phyloP scores from a whole-genome alignment of 306 rosid genomes.

The Canavalia ensiformis region DNA sequence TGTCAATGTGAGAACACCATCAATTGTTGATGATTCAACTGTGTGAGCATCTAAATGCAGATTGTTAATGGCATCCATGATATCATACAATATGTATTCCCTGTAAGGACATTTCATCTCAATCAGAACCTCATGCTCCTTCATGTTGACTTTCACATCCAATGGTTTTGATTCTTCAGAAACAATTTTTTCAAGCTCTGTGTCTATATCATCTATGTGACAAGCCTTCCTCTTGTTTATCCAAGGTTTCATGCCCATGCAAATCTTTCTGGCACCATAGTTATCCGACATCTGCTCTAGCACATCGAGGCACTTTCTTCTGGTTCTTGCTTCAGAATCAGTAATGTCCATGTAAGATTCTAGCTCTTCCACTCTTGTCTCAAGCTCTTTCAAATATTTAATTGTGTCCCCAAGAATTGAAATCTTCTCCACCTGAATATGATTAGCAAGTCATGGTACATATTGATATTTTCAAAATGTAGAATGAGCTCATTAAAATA shows the following conservation, averaged over 20 bases:
- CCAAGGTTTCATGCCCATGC: slow-evolving; percentile 54
- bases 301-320: slow-evolving; percentile 57
- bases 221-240: slow-evolving; percentile 76
- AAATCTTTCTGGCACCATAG: slow-evolving; percentile 52
- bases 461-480: background rate
- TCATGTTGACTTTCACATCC: slow-evolving; percentile 68
- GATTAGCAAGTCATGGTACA: slow-evolving; percentile 2
- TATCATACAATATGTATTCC: slow-evolving; percentile 74
- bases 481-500: slow-evolving; percentile 25
- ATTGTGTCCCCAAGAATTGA: slow-evolving; percentile 71
- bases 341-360: slow-evolving; percentile 70
- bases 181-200: slow-evolving; percentile 45
- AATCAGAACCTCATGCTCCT: slow-evolving; percentile 70
- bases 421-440: slow-evolving; percentile 67
- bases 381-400: slow-evolving; percentile 77
- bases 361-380: slow-evolving; percentile 77
- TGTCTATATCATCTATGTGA: slow-evolving; percentile 59
- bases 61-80: slow-evolving; percentile 75
- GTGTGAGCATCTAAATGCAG: slow-evolving; percentile 77
- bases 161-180: slow-evolving; percentile 51
- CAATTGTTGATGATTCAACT: slow-evolving; percentile 71
- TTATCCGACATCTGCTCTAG: slow-evolving; percentile 77
- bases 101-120: slow-evolving; percentile 85
- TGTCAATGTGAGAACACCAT: slow-evolving; percentile 71
- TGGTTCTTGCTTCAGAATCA: slow-evolving; percentile 57